These are phyloP conservation scores for Botrytis pseudocinerea DNA, from an alignment of 2,329 filamentous ascomycete species.

Conservation along the genomic window DNA sequence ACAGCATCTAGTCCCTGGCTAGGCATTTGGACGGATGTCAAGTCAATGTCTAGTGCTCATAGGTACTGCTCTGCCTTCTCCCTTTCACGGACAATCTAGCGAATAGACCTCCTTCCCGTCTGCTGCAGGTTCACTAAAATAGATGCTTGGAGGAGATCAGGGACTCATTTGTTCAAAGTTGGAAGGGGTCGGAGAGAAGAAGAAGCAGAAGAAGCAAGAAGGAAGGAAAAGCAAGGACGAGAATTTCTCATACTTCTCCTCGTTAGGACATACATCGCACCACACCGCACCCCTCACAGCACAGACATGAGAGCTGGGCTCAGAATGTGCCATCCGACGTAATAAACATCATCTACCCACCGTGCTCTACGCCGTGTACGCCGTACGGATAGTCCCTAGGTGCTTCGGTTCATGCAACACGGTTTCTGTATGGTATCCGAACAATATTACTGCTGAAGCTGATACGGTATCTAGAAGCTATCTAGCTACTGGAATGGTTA, in stretches of 20 bases:
- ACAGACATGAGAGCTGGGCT: background rate
- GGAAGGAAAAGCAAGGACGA: background rate
- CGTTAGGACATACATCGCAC: background rate
- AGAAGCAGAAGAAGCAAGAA: background rate
- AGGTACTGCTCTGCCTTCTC: background rate
- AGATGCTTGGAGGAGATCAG: background rate
- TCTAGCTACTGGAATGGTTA: background rate
- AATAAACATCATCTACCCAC: background rate
- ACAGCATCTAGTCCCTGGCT: background rate
- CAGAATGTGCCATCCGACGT: slow-evolving; percentile 14
- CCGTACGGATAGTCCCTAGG: slow-evolving; percentile 9
- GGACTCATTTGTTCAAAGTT: background rate
- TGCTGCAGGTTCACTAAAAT: background rate
- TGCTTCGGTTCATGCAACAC: slow-evolving; percentile 10
- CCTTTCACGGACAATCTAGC: background rate
- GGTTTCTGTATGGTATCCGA: slow-evolving; percentile 18
- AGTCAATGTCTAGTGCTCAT: background rate
- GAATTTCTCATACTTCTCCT: background rate
- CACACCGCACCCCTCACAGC: background rate
- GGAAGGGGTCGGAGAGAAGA: background rate
- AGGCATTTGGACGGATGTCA: background rate
- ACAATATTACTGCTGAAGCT: slow-evolving; percentile 7
- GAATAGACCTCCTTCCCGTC: background rate
- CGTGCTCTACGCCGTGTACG: background rate
- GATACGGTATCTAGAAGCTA: slow-evolving; percentile 1